Evolutionary conservation across 805 yeast genomes (phyloP), one percentile per base, ranked within the genome.

Genomic region (Teunomyces barrocoloradensis): DNA sequence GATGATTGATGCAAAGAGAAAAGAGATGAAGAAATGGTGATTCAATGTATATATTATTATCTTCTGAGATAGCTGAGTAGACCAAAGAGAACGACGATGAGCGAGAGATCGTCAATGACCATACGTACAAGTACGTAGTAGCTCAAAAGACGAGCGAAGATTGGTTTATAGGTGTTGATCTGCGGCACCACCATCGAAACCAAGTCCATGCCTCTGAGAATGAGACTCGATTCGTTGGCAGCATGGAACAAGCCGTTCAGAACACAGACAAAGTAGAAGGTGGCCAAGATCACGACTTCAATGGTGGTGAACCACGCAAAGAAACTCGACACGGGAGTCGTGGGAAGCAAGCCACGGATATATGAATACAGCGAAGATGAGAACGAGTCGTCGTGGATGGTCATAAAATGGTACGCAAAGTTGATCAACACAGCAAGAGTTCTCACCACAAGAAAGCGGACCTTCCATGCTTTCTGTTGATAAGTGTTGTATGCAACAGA

Each of bases 31-130:
- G 21, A 57, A 58, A 23, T 45, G 42, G 36, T 41, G 27, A 23
- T 11, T 9, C 7, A 3, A 7, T 36, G 25, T 18, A 43, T 32
- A 25, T 9, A 5, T 2, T 21, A n/a, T 20, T 30, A 44, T 13
- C 36, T 25, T 32, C 27, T 15, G 13, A 30, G 23, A 15, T 12
- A 38, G 53, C 75, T 72, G 12, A 59, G 45, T 12, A 71, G 45
- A 1, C 77, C 78, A 56, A 71, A 73, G 40, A 69, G 54, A 17
- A 73, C 63, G 30, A 70, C 66, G 17, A 71, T 57, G 18, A 72
- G 59, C 37, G 68, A 59, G 30, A 71, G 35, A 54, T 73, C 78
- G 21, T 70, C 70, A 17, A 70, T 35, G 25, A 73, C 45, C 51
- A 73, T 69, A 37, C 65, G 57, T 13, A 68, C 51, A 5, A 73